Evolutionary conservation across 164 flowering plant species (phyloP).

Genomic region (Stephania japonica): DNA sequence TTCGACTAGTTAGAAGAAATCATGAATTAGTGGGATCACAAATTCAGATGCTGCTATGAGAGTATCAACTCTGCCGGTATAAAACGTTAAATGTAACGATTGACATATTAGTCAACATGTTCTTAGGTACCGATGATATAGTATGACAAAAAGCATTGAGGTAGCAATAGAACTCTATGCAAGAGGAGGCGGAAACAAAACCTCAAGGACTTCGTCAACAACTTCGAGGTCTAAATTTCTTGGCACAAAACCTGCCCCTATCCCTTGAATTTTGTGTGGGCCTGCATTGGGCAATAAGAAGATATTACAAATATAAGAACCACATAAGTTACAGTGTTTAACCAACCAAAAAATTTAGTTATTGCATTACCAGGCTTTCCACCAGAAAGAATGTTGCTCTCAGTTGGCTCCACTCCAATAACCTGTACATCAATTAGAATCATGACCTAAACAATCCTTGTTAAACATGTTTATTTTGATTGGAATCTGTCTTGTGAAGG

Average conservation of each 20-base stretch:
- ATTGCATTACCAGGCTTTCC: constrained; percentile 78
- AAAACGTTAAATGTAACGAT: too few relatives aligned
- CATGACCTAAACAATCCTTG: neutral
- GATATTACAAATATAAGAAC: neutral
- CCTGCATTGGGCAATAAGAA: constrained; percentile 38
- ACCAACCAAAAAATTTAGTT: neutral
- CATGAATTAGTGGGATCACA: too few relatives aligned
- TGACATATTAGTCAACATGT: too few relatives aligned
- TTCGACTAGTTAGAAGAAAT: too few relatives aligned
- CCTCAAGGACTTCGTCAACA: constrained; percentile 86
- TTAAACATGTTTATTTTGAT: neutral
- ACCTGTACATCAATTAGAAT: constrained; percentile 38
- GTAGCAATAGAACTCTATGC: too few relatives aligned
- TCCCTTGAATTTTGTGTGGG: constrained; percentile 98
- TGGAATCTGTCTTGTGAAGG: neutral
- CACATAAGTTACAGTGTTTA: neutral
- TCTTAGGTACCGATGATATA: too few relatives aligned
- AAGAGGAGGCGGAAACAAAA: constrained; percentile 13
- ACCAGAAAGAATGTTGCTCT: constrained; percentile 89
- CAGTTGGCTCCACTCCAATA: constrained; percentile 88
- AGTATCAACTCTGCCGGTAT: too few relatives aligned
- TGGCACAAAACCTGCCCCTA: constrained; percentile 98
- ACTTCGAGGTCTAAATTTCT: constrained; percentile 59
- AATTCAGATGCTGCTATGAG: too few relatives aligned
- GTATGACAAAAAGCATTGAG: too few relatives aligned